Percentiles rank a stretch among this genome's conserved stretches.
Evolutionary conservation across 163 green algal species (phyloP).

Genomic region (Smithsoniella earleae): DNA sequence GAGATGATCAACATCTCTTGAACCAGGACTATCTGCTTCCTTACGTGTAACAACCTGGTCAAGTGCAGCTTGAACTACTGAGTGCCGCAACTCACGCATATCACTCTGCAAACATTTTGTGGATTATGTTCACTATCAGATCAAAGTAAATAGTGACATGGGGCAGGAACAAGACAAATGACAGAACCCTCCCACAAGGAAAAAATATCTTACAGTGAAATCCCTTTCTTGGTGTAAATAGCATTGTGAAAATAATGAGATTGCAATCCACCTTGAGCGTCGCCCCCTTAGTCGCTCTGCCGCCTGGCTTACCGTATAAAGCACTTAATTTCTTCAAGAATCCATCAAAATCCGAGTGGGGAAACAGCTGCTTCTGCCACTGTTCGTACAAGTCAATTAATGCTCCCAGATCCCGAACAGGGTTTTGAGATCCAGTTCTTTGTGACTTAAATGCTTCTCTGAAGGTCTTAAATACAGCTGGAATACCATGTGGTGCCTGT

Average conservation of each 20-base stretch:
- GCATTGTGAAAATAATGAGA: neutral
- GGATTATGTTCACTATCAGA: neutral
- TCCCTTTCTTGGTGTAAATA: neutral
- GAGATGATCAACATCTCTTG: too few species aligned
- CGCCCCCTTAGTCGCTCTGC: neutral
- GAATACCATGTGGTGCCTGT: neutral
- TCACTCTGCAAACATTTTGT: neutral
- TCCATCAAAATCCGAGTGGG: neutral
- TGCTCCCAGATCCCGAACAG: neutral
- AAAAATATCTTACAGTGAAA: too few species aligned
- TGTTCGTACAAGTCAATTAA: conserved; percentile 4
- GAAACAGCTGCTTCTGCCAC: conserved; percentile 4
- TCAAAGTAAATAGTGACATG: neutral
- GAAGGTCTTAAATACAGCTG: neutral
- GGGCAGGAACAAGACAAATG: too few species aligned
- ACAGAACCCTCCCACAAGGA: too few species aligned
- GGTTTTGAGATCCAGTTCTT: neutral
- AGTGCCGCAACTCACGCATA: conserved; percentile 1
- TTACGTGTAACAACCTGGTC: too few species aligned
- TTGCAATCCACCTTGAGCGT: neutral
- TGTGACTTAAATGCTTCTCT: conserved; percentile 3
- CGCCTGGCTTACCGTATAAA: neutral
- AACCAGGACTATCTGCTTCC: too few species aligned
- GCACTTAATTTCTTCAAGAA: neutral
- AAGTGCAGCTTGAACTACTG: neutral